Base-by-base conservation (phyloP, 2,329 filamentous ascomycete species). In the Phyllosticta capitalensis region DNA sequence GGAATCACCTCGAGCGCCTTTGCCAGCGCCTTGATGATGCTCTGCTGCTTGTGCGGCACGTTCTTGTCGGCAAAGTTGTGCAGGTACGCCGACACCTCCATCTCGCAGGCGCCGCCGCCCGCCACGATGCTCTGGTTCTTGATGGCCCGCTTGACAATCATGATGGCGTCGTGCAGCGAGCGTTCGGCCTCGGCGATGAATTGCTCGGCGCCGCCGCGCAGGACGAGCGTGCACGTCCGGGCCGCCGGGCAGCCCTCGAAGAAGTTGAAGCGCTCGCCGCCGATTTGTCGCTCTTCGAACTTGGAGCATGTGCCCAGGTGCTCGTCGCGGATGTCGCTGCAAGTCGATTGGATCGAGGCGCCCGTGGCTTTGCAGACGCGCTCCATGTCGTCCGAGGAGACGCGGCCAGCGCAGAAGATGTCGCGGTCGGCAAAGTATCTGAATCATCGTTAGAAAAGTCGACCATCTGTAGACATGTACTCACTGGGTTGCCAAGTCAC, bases 161-260 rank as follows among this genome's bases (percentile, higher is more conserved):
- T 99, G 76, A 99, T 97, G 67, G 94, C 94, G 70, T 99, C 94
- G 80, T 99, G 94, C 65, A 99, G 83, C 71, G 90, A 96, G 64
- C 94, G 89, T 80, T 99, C 94, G 1, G 96, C 94, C 75, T 99
- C 94, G 61, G 94, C 94, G 68, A 99, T 99, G 78, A 99, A 99
- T 75, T 99, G 94, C 79, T 99, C 94, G 38, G 94, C 94, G 65
- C 94, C 94, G 69, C 94, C 94, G 71, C 94, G 89, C 64, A 99
- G 86, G 49, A 99, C 86, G 20, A 99, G 81, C 9, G 94, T 99
- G 81, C 94, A 99, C 1, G 94, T 97, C 83, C 95, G 96, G 65
- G 94, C 92, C 69, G 86, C 87, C 28, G 92, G 90, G 79, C 94
- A 99, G 69, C 92, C 89, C 75, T 95, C 90, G 74, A 99, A 99